phyloP scores from a whole-genome alignment of 495 filamentous ascomycete species.

The Astrothelium subdiscretum region DNA sequence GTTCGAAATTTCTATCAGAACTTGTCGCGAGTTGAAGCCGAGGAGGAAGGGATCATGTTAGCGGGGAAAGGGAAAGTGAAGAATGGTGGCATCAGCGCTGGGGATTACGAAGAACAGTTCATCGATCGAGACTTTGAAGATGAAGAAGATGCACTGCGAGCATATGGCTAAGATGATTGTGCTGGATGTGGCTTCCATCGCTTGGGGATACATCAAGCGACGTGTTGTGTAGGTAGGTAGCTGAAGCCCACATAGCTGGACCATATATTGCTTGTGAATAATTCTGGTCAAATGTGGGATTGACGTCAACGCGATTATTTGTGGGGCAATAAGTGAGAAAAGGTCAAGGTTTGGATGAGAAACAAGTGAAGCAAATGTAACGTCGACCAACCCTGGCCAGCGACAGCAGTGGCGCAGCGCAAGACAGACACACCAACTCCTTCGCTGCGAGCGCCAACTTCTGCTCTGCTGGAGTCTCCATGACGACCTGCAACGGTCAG shows the following conservation, averaged over 20 bases:
- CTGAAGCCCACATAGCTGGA: no score
- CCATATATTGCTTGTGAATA: no score
- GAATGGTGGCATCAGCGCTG: conserved; percentile 1
- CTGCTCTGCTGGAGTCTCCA: background rate
- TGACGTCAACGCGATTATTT: no score
- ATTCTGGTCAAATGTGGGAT: no score
- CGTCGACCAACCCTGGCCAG: background rate
- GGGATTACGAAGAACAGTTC: background rate
- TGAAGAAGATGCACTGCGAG: background rate
- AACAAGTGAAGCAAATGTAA: background rate
- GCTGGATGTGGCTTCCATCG: background rate
- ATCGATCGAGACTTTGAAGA: background rate
- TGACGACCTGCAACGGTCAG: background rate
- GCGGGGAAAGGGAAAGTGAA: conserved; percentile 7
- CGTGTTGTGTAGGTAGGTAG: no score
- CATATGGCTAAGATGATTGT: background rate
- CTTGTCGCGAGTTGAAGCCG: conserved; percentile 45
- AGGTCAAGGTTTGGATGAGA: background rate
- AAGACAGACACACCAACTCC: background rate
- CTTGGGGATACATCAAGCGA: no score
- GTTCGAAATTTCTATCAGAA: conserved; percentile 77
- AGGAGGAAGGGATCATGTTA: background rate
- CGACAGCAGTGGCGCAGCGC: background rate
- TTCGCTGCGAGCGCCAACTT: background rate
- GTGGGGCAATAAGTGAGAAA: background rate